Evolutionary conservation across 2,329 filamentous ascomycete species (phyloP), one percentile per base, ranked within the genome.

Genomic region (Corynespora cassiicola): DNA sequence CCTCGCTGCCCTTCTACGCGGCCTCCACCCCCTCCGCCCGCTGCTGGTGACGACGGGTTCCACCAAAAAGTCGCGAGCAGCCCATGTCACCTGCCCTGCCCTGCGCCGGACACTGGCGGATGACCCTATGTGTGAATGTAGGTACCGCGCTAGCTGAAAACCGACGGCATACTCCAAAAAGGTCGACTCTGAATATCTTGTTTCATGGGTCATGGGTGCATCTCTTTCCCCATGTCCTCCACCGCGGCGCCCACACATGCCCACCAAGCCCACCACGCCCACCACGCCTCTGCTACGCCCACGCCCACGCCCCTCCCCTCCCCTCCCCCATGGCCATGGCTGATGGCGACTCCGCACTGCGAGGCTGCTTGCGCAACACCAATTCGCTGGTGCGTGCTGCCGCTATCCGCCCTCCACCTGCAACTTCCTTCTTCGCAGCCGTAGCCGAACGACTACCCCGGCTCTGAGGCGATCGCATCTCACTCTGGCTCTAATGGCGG

Each of bases 21-120:
- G 50, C 44, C 32, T 45, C 45, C 39, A 39, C 28, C 17, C 43
- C 32, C 36, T 43, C 42, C 44, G 39, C n/a, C n/a, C n/a, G n/a
- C n/a, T n/a, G n/a, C n/a, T n/a, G 36, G 55, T 60, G 58, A 60
- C 58, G 48, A 50, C 45, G 31, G 42, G 25, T 36, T 31, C 41
- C 42, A 18, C 24, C 28, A 25, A 16, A 23, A 29, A 11, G 12
- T 14, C 25, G 28, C 36, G 30, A 31, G 19, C 36, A 27, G 19
- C 32, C 24, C 42, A 58, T 54, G 62, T 65, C 62, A 64, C 57
- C 61, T 60, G 61, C 45, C 42, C 49, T 50, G 52, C 54, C 57
- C 51, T 61, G 52, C 60, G 61, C 58, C 56, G 50, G 54, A 52
- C 52, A 45, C 38, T 40, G 35, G 52, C 58, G 56, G 54, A 58